Conservation (phyloP, 2,329 filamentous ascomycete species). For the Phaeophleospora eucalypticola region DNA sequence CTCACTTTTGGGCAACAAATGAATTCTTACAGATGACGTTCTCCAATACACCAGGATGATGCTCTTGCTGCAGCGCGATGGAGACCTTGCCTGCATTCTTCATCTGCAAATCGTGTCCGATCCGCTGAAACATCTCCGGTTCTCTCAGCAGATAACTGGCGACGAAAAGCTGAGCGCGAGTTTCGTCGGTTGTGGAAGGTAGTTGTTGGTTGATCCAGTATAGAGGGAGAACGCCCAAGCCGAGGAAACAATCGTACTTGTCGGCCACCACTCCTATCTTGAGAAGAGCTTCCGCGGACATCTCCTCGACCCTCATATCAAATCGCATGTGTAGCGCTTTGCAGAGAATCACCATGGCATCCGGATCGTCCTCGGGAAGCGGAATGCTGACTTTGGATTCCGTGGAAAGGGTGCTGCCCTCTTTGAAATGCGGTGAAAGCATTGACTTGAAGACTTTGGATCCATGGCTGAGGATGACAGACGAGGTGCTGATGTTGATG, state of each 20-base stretch:
- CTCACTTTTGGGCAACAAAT: too few relatives aligned
- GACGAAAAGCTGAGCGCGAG: neutral
- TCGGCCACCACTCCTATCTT: neutral
- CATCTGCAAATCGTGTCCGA: neutral
- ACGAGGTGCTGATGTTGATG: conserved; percentile 3
- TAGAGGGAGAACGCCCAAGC: neutral
- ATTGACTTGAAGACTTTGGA: conserved; percentile 17
- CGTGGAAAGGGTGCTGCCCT: conserved; percentile 5
- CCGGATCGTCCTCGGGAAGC: conserved; percentile 7
- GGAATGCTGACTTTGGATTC: conserved; percentile 3
- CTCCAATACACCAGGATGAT: too few relatives aligned
- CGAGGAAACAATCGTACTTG: neutral
- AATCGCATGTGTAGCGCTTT: conserved; percentile 9
- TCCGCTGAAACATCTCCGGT: neutral
- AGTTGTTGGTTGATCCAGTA: neutral
- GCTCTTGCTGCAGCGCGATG: too few relatives aligned
- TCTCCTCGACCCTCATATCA: neutral
- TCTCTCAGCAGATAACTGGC: neutral
- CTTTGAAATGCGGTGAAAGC: conserved; percentile 10
- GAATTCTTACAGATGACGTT: too few relatives aligned
- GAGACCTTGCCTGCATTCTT: too few relatives aligned
- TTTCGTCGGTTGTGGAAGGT: neutral
- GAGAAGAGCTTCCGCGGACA: neutral
- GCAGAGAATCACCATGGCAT: conserved; percentile 10
- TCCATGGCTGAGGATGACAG: conserved; percentile 8